Conservation (phyloP, 257 asterid species). For the Nicotiana obtusifolia region DNA sequence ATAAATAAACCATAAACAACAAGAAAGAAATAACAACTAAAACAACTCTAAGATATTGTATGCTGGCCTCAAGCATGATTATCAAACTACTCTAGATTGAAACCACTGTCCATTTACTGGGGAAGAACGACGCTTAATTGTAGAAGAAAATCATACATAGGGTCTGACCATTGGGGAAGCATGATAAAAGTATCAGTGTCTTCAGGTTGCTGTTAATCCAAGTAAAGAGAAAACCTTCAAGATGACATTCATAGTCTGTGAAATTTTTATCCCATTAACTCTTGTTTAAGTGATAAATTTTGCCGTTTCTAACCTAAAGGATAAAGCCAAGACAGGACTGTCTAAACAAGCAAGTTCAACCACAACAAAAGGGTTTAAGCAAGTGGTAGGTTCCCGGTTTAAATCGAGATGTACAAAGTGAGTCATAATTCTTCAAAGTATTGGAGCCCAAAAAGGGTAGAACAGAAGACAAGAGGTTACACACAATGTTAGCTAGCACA, state of each 20-base stretch:
- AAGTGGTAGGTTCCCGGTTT: background rate
- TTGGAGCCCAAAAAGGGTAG: background rate
- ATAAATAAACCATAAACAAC: background rate
- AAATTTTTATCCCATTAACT: background rate
- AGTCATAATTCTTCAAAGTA: background rate
- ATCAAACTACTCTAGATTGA: background rate
- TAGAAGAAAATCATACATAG: background rate
- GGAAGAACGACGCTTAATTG: background rate
- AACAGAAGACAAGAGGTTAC: background rate
- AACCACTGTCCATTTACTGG: background rate
- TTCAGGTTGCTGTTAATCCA: too few relatives aligned
- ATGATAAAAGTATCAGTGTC: background rate
- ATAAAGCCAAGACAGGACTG: background rate
- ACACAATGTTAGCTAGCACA: background rate
- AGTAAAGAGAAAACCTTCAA: background rate
- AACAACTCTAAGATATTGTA: background rate
- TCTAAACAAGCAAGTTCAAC: background rate
- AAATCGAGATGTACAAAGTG: background rate
- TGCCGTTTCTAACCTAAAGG: background rate
- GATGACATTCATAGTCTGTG: background rate
- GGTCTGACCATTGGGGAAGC: background rate
- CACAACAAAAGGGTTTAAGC: constrained; percentile 3
- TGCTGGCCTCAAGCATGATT: background rate
- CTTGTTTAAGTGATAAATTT: background rate
- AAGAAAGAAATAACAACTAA: background rate